Base-by-base conservation (phyloP, 805 yeast species). In the Ogataea parapolymorpha region DNA sequence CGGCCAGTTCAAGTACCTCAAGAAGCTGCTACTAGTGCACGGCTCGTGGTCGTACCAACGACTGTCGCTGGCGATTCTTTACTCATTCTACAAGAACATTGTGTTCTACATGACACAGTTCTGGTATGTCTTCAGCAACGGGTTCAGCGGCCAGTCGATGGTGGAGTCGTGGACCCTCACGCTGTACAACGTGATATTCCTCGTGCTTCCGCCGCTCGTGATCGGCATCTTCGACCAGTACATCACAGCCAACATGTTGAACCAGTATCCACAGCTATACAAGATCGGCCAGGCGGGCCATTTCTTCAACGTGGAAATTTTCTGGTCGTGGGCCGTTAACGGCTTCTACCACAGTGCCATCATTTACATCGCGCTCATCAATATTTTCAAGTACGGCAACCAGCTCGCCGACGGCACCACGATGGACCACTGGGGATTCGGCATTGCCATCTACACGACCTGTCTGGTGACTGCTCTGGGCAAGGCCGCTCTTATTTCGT, bases 31-130 rank as follows among this genome's bases (percentile, higher is more conserved):
- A 32, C 71, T 93, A 32, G 99, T 93, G 9, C 99, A 93, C 62
- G 99, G 99, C 2, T 68, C 96, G 7, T 93, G 99, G 99, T 87
- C 96, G 30, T 93, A 93, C 61, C 97, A 90, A 60, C 79, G 99
- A 59, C 81, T 91, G 40, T 84, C 96, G 11, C 82, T 83, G 53
- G 96, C 97, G 1, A 91, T 93, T 50, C 71, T 93, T 46, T 93
- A 91, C 62, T 89, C 97, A 0, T 93, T 93, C 57, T 93, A 93
- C 77, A 93, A 93, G 66, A 93, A 93, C 58, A 86, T 93, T 57
- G 88, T 96, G 2, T 74, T 93, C 43, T 95, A 91, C 65, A 86
- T 93, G 96, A 88, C 97, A 3, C 99, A 93, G 67, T 93, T 93
- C 63, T 93, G 99, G 99, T 93, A 77, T 63, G 97, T 91, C 15